Evolutionary conservation across 495 filamentous ascomycete genomes (phyloP), one percentile per base, ranked within the genome.

Genomic region (Daldinia caldariorum): DNA sequence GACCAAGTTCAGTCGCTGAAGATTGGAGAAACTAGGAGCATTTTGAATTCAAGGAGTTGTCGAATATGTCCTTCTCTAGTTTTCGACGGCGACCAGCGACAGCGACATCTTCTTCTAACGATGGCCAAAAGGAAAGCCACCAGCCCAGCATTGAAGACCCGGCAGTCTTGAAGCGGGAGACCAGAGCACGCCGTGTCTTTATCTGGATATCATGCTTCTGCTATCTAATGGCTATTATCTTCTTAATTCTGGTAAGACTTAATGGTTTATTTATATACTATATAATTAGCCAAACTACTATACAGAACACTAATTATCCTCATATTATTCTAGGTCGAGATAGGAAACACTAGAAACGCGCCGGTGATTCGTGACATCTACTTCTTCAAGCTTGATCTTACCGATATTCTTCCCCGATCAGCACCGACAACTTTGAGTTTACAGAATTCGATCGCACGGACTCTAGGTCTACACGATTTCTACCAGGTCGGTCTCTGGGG

Each of bases 401-500:
- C 89, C 78, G 85, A 95, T 70, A 91, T 98, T 75, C 89, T 97
- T 58, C 92, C 93, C 0, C 78, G 85, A 8, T 88, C 86, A 5
- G 87, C 93, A 14, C 92, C 92, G 22, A 91, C 94, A 72, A 90
- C 89, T 29, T 47, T 75, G 57, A 81, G 80, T 5, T 82, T 97
- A 12, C 91, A 97, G 80, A 97, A 97, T 80, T 90, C 85, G 59
- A 92, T 97, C 63, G 94, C 94, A n/a, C 91, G 90, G 43, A 90
- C 90, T 10, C 85, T 98, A 54, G 94, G 94, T 6, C 82, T 97
- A 16, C 92, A 96, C 70, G 94, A 97, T 79, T 98, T 95, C 80
- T 98, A 98, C 77, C 89, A 92, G 72, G 93, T 97, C 38, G 94
- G 94, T 5, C 77, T 97, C 12, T 97, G 94, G 94, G 89, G 87